Evolutionary conservation across 495 filamentous ascomycete species (phyloP), one percentile per base, ranked within the genome.

Genomic region (Penicillium diatomitis): DNA sequence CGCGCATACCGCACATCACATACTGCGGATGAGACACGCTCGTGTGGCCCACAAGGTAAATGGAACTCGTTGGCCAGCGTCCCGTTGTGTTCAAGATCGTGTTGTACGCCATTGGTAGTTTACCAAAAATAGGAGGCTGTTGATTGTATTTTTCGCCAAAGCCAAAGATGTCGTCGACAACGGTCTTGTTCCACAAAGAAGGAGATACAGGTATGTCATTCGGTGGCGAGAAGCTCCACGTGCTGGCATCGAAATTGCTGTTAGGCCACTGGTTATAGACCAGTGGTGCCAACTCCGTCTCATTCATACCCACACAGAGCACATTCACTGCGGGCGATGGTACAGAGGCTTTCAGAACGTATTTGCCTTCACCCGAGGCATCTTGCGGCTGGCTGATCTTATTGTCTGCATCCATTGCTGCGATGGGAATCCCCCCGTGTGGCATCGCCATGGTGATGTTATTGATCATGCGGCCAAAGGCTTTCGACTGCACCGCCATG

Each of bases 381-480:
- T 84, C 81, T 12, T 72, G 64, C 0, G 86, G 85, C 53, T 88
- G 84, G 37, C 80, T 57, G 41, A 90, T 86, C 3, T 63, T 55
- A 58, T 89, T 90, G 29, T 50, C 62, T 0, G 66, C 53, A 52
- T 86, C 70, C 28, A 68, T 69, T 0, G 80, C 79, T 3, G 85
- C 85, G 20, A 62, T 62, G 29, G 82, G 76, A 4, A 90, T 66
- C 2, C 83, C 82, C 3, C 78, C 71, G 48, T 89, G 85, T 0
- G 86, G 86, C 72, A 88, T 81, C 2, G 83, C 81, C 53, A 88
- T 74, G 0, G 82, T 86, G 37, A 88, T 76, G 55, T 88, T 89
- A 62, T 86, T 82, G 49, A 88, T 60, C 38, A 83, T 65, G 34
- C 84, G 69, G 0, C 54, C 47, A 52, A 76, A 60, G 31, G 63